These are phyloP conservation scores for Auricularia heimuer DNA, from an alignment of 768 basidiomycete genomes.

Conservation along the genomic window DNA sequence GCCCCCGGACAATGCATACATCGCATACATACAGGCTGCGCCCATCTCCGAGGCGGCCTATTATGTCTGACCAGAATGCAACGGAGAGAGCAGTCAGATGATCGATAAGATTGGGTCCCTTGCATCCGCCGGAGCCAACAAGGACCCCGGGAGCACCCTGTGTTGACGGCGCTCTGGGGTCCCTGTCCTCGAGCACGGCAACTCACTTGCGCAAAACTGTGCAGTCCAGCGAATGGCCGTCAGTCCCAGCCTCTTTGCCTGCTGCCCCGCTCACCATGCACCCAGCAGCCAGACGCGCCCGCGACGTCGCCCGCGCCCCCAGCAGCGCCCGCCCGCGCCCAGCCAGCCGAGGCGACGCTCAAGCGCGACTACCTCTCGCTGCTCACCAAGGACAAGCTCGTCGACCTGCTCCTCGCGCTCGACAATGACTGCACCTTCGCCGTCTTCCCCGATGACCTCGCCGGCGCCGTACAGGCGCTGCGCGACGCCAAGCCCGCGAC, in stretches of 20 bases:
- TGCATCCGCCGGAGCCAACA: background rate
- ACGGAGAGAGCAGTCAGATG: too few species aligned
- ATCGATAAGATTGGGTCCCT: too few species aligned
- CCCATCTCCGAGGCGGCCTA: too few species aligned
- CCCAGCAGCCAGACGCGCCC: background rate
- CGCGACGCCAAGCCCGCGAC: slow-evolving; percentile 10
- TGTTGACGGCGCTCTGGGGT: background rate
- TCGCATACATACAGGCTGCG: too few species aligned
- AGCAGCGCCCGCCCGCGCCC: background rate
- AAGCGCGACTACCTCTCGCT: slow-evolving; percentile 64
- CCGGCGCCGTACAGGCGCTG: slow-evolving; percentile 62
- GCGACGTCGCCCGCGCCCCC: background rate
- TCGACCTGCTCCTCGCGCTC: slow-evolving; percentile 42
- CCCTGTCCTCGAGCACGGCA: background rate
- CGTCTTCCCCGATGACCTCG: slow-evolving; percentile 41
- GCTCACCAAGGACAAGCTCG: slow-evolving; percentile 59
- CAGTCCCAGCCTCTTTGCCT: background rate
- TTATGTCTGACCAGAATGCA: too few species aligned
- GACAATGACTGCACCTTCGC: slow-evolving; percentile 57
- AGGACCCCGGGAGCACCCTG: background rate
- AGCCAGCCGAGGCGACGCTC: slow-evolving; percentile 36
- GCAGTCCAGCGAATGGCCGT: background rate
- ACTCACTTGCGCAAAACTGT: background rate
- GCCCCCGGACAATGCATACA: too few species aligned
- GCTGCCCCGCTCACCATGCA: slow-evolving; percentile 9